A percentile compares a stretch with the other conserved stretches of the same genome.
Conservation (phyloP, 2,329 filamentous ascomycete species). For the Colletotrichum sp. region DNA sequence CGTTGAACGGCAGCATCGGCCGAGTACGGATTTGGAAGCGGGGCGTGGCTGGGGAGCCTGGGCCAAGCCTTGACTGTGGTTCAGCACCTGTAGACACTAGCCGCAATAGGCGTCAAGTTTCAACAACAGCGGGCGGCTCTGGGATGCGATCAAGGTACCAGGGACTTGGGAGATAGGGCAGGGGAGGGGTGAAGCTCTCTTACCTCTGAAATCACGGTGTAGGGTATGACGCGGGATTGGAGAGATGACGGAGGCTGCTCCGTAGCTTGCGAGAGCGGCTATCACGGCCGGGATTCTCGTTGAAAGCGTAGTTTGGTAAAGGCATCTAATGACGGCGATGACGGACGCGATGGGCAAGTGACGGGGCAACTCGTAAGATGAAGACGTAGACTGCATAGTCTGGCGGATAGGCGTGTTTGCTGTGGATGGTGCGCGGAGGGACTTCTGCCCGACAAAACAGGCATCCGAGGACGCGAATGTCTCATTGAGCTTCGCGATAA, state of each 20-base stretch:
- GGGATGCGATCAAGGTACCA: neutral
- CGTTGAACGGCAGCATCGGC: neutral
- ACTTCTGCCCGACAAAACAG: neutral
- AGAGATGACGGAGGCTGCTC: neutral
- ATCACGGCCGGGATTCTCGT: neutral
- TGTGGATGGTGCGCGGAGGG: neutral
- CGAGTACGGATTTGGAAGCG: slow-evolving; percentile 4
- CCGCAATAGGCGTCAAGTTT: slow-evolving; percentile 1
- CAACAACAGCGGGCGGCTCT: neutral
- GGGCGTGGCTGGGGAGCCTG: slow-evolving; percentile 6
- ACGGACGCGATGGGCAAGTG: neutral
- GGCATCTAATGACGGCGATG: neutral
- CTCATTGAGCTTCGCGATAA: neutral
- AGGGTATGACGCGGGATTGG: neutral
- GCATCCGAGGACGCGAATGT: slow-evolving; percentile 1
- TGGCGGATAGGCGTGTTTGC: neutral
- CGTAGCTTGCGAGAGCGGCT: neutral
- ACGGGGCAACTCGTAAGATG: slow-evolving; percentile 1
- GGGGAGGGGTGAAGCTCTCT: neutral
- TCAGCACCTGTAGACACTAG: neutral
- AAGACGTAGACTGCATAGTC: neutral
- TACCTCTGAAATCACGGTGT: neutral
- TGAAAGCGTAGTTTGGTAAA: neutral
- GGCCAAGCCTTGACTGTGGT: slow-evolving; percentile 4
- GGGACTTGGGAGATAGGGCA: neutral